Percentiles rank a stretch among this genome's conserved stretches.
phyloP scores from a whole-genome alignment of 2,329 filamentous ascomycete species.

The Penicillium sp. region DNA sequence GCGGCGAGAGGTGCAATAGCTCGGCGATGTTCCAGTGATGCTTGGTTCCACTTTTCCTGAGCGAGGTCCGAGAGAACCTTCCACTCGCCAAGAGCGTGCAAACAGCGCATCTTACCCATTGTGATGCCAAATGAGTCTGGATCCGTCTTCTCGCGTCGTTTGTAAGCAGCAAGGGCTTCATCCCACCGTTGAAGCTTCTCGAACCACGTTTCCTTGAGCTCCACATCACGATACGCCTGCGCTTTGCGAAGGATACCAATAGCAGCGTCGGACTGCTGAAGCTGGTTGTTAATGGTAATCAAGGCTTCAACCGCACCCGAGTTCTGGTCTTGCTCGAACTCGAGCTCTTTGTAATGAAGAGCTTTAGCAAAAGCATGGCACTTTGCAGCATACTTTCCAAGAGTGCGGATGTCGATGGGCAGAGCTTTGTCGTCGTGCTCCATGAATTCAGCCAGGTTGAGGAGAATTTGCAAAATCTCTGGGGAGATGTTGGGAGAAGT shows the following conservation, averaged over 20 bases:
- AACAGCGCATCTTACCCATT: slow-evolving; percentile 99
- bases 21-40: slow-evolving; percentile 80
- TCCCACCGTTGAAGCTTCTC: slow-evolving; percentile 99
- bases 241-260: slow-evolving; percentile 97
- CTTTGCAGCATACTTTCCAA: slow-evolving; percentile 91
- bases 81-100: slow-evolving; percentile 97
- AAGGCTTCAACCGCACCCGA: slow-evolving; percentile 92
- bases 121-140: slow-evolving; percentile 86
- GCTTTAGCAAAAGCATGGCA: slow-evolving; percentile 98
- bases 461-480: slow-evolving; percentile 86
- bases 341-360: slow-evolving; percentile 96
- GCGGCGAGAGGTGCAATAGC: slow-evolving; percentile 91
- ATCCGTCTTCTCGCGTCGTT: slow-evolving; percentile 75
- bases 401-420: slow-evolving; percentile 91
- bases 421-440: slow-evolving; percentile 98
- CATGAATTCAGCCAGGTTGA: slow-evolving; percentile 99
- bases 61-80: slow-evolving; percentile 85
- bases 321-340: slow-evolving; percentile 97
- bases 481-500: slow-evolving; percentile 94
- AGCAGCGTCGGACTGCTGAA: slow-evolving; percentile 96
- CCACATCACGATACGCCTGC: slow-evolving; percentile 92
- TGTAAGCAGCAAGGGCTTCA: slow-evolving; percentile 88
- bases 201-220: slow-evolving; percentile 97
- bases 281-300: slow-evolving; percentile 98
- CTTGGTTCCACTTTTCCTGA: slow-evolving; percentile 91